Conservation (phyloP, 768 basidiomycete species). For the Lactifluus rugatus region DNA sequence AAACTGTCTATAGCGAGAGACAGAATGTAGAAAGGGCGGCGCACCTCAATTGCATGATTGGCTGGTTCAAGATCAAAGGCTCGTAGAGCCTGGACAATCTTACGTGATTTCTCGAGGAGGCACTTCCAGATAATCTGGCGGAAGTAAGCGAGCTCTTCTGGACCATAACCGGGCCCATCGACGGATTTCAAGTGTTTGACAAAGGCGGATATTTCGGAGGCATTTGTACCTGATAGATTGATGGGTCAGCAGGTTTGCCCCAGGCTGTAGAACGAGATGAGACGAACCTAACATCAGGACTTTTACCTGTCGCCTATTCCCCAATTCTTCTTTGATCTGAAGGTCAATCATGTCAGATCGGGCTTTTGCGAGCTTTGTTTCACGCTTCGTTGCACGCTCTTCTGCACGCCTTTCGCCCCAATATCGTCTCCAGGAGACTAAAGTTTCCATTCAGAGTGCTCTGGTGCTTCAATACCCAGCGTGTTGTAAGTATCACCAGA, state of each 20-base stretch:
- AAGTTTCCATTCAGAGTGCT: no score
- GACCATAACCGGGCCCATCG: conserved; percentile 36
- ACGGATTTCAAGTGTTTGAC: background rate
- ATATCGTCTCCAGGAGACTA: background rate
- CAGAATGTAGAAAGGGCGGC: background rate
- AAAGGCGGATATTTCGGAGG: background rate
- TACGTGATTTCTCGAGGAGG: background rate
- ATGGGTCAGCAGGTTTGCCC: background rate
- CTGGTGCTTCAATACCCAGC: no score
- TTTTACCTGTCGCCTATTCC: conserved; percentile 75
- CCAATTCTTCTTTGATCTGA: conserved; percentile 74
- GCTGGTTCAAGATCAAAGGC: no score
- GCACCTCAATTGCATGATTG: background rate
- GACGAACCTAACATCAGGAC: conserved; percentile 73
- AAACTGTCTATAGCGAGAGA: background rate
- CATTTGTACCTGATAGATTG: background rate
- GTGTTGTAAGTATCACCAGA: no score
- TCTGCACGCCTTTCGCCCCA: background rate
- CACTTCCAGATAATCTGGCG: background rate
- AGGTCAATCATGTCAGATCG: conserved; percentile 69
- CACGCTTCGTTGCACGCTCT: no score
- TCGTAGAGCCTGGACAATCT: background rate
- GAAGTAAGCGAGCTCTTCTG: background rate
- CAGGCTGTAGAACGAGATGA: background rate
- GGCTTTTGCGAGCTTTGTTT: no score